phyloP scores from a whole-genome alignment of 2,329 filamentous ascomycete species.

The Phialophora verrucosa region DNA sequence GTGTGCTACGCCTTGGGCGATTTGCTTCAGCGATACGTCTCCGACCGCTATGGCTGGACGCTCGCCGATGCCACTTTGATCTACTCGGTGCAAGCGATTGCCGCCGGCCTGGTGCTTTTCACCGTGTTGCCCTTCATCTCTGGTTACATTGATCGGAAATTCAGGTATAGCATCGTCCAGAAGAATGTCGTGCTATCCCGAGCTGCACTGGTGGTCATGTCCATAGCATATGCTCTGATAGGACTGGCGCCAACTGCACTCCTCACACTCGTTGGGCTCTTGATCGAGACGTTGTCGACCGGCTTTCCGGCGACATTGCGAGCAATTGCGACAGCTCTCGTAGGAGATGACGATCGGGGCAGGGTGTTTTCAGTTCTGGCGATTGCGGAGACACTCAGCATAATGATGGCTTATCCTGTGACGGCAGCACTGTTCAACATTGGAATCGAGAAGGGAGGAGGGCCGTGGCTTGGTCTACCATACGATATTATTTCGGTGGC shows the following conservation, averaged over 20 bases:
- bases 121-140: slow-evolving; percentile 53
- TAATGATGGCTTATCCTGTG: slow-evolving; percentile 54
- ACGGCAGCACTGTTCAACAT: slow-evolving; percentile 55
- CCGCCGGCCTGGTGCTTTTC: slow-evolving; percentile 56
- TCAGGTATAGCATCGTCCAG: slow-evolving; percentile 46
- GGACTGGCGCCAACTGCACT: slow-evolving; percentile 52
- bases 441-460: slow-evolving; percentile 52
- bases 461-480: slow-evolving; percentile 56
- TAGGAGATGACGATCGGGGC: slow-evolving; percentile 56
- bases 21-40: slow-evolving; percentile 59
- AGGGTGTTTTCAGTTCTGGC: slow-evolving; percentile 58
- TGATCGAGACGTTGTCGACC: slow-evolving; percentile 56
- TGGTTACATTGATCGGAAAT: slow-evolving; percentile 46
- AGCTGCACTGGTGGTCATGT: slow-evolving; percentile 52
- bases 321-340: slow-evolving; percentile 55
- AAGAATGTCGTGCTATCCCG: slow-evolving; percentile 57
- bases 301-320: slow-evolving; percentile 56
- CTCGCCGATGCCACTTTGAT: slow-evolving; percentile 52
- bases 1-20: slow-evolving; percentile 55
- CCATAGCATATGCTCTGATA: slow-evolving; percentile 54
- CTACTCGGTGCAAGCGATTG: slow-evolving; percentile 54
- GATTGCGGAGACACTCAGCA: slow-evolving; percentile 55
- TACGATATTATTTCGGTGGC: slow-evolving; percentile 42
- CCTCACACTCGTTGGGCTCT: slow-evolving; percentile 52
- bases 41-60: slow-evolving; percentile 57